Base-by-base conservation (phyloP, 1,284 basidiomycete genomes). In the Cryptococcus floricola region DNA sequence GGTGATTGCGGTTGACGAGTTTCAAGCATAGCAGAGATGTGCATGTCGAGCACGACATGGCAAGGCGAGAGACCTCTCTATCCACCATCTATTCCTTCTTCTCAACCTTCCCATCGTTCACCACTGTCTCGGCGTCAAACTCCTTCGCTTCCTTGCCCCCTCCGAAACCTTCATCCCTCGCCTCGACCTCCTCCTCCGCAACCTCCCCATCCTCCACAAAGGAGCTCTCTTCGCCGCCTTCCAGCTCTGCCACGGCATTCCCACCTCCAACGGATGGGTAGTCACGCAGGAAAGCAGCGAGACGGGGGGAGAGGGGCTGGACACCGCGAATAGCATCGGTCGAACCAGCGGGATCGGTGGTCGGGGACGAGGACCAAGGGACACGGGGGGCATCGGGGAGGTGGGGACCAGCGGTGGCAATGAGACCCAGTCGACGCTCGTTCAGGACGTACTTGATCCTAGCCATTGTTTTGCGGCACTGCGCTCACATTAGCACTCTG, bases 401-500 rank as follows among this genome's bases (percentile, higher is more conserved):
- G 14, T 54, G 49, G 5, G 69, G 68, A 16, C 59, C 84, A 81
- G 78, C 89, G 77, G 79, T 80, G n/a, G 81, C 75, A 46, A 81
- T 73, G 28, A 93, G 88, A 7, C 90, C 91, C 14, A 92, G 76
- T 43, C 92, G 84, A 45, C 95, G 86, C 74, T 98, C 95, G 70
- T 93, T 93, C 53, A 98, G 80, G 14, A 98, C 87, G 62, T 85
- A 86, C 77, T 98, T 98, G 77, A 98, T 93, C 44, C 91, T 85
- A 19, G 91, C 91, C 91, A 97, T 96, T n/a, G 90, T 87, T 79
- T 94, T 96, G 48, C 89, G 87, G 73, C 87, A 88, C 94, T 97
- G 50, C 4, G 18, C 6, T 27, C 12, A 39, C 7, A 18, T 19
- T 18, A 38, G 18, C 51, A 45, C 52, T 23, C 31, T 23, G 28